Evolutionary conservation across 345 rosid species (phyloP), one percentile per base, ranked within the genome.

Genomic region (Mallotus nudiflorus): DNA sequence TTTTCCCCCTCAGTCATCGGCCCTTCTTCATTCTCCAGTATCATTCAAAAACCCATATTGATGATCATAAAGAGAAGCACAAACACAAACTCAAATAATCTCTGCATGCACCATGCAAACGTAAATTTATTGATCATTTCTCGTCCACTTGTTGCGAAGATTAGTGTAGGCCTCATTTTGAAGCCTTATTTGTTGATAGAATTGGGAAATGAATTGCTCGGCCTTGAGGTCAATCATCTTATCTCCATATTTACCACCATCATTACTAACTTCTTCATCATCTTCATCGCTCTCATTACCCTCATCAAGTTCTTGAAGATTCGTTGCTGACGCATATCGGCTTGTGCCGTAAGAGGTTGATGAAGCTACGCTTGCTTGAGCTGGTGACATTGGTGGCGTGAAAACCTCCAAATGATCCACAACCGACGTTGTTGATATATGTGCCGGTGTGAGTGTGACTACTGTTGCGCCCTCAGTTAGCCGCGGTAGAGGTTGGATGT

Each of bases 221-320:
- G 80, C 80, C 50, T 71, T 76, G 9, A 45, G 16, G 50, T 76
- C 80, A 9, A 76, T 71, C 72, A 53, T 66, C 16, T 59, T 71
- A 39, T 76, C 80, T 10, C 67, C 75, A 6, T 2, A 67, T 9
- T 48, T 54, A 31, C 59, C 56, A 18, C 58, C 76, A 35, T 55
- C 11, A 16, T 35, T 15, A 19, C 42, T 29, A 28, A 70, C 59
- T 3, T 65, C 66, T 14, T 70, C 24, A 5, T 27, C 52, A 0
- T 55, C 40, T 10, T 73, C 81, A 3, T 64, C 68, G 19, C 68
- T 46, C 35, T 39, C 78, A 6, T 56, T 33, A 4, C 2, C 2
- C 12, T 27, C 39, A 29, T 51, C 75, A 1, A 76, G 75, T 29
- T 66, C 68, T 20, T 42, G 72, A 53, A 76, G 80, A 55, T 76